Evolutionary conservation across 768 basidiomycete genomes (phyloP), one percentile per base, ranked within the genome.

Genomic region (Omphalotus guepiniiformis): DNA sequence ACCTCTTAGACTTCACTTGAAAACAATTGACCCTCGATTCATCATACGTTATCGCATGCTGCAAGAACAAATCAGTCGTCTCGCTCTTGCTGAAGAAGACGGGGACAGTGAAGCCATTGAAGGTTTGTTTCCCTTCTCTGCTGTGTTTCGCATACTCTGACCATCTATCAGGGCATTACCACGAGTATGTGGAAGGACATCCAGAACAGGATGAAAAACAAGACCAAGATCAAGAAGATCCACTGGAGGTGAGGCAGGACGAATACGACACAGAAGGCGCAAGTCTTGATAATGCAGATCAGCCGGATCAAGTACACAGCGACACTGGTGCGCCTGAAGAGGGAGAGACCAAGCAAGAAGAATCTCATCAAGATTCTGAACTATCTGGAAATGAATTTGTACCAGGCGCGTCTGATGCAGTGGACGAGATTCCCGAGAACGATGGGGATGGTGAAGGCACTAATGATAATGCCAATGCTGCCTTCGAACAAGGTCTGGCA

Each of bases 31-130:
- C 1, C 80, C 85, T 27, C 75, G 86, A 39, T 88, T 88, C 53
- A 83, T 85, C 34, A 63, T 73, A 23, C 82, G 82, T 39, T 88
- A 83, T 57, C 81, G 79, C 47, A 57, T 71, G 28, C 69, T 88
- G 32, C 82, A 83, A 58, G 79, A 80, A 28, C 74, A 82, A 50
- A 65, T 85, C 3, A 40, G 62, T 18, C 63, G 63, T 42, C 52
- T 66, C 4, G 57, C 61, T 42, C 21, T 46, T 3, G 30, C 12
- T 34, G 42, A 30, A 6, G 52, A 50, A 8, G 37, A 38, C 21
- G 38, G 48, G 30, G 45, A 50, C 44, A 30, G 34, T 44, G 35
- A 39, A 3, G 3, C 35, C 25, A 3, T 26, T 48, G 13, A 23
- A n/a, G 32, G 25, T 18, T 26, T n/a, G 6, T 21, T 8, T 34